Conservation (phyloP, 176 grass and related monocot species). For the Elaeis guineensis region DNA sequence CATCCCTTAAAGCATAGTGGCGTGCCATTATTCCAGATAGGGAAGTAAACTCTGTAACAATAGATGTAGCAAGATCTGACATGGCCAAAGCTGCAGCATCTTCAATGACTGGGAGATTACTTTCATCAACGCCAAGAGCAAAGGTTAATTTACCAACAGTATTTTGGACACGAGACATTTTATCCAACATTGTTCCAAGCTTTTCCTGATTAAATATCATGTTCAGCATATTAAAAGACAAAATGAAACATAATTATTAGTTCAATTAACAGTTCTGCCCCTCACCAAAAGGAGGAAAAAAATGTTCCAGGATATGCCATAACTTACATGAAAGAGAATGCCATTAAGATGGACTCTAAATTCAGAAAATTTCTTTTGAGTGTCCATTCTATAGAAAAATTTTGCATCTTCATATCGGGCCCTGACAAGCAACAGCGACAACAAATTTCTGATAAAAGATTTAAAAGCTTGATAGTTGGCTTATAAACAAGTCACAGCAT, state of each 20-base stretch:
- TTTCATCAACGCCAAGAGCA: constrained; percentile 46
- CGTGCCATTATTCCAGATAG: constrained; percentile 84
- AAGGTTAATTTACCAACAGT: constrained; percentile 40
- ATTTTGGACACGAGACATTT: constrained; percentile 58
- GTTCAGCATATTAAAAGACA: constrained; percentile 8
- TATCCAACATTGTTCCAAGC: constrained; percentile 94
- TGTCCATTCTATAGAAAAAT: constrained; percentile 97
- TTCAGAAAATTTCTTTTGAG: constrained; percentile 77
- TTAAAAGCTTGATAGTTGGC: no score
- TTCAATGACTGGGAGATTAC: constrained; percentile 40
- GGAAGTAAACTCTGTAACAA: constrained; percentile 94
- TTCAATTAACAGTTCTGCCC: neutral
- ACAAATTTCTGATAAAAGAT: neutral
- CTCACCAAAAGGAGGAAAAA: no score
- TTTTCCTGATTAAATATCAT: constrained; percentile 57
- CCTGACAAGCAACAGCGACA: constrained; percentile 26
- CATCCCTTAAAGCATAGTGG: constrained; percentile 86
- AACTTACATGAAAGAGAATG: constrained; percentile 97
- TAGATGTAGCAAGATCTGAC: constrained; percentile 83
- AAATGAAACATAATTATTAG: constrained; percentile 3
- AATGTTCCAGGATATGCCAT: neutral
- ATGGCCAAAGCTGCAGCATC: constrained; percentile 70
- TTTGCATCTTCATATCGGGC: constrained; percentile 92
- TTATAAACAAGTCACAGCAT: no score
- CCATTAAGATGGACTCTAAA: constrained; percentile 64